These are phyloP conservation scores for Adansonia madagascariensis DNA, from an alignment of 441 rosid species.

Conservation along the genomic window DNA sequence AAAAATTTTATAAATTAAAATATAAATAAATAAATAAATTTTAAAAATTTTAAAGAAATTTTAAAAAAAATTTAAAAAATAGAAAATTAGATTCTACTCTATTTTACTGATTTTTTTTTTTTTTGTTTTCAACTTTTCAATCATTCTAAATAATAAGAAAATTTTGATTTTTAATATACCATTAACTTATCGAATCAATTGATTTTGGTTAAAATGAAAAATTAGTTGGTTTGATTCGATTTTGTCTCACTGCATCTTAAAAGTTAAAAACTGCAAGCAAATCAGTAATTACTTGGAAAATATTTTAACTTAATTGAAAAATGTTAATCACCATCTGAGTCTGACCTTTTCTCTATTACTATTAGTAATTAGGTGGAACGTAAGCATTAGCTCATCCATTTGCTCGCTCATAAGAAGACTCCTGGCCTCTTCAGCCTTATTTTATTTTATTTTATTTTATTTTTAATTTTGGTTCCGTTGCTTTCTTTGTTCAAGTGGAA, in stretches of 20 bases:
- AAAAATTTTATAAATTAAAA: no score
- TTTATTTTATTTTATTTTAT: not conserved
- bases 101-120: no score
- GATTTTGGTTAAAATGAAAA: no score
- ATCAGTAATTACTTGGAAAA: not conserved
- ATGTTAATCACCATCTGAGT: not conserved
- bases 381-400: slow-evolving; percentile 25
- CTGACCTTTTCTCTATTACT: not conserved
- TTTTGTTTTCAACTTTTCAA: no score
- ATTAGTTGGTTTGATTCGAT: no score
- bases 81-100: no score
- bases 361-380: not conserved
- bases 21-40: no score
- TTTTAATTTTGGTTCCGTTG: not conserved
- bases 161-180: no score
- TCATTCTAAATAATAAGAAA: no score
- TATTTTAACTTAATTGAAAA: not conserved
- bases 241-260: not conserved
- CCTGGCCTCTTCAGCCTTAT: slow-evolving; percentile 9
- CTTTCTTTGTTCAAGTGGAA: not conserved
- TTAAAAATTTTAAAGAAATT: no score
- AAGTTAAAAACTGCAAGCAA: not conserved
- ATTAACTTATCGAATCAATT: no score
- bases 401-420: not conserved
- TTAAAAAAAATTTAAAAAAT: no score